A percentile compares a stretch with the other conserved stretches of the same genome.
Evolutionary conservation across 176 grass and related monocot genomes (phyloP).

Genomic region (Triticum aestivum): IWGSC_CS_RefSeq_v2.1 NC_057814.1:519098673-519099172

Average conservation of each 20-base stretch:
- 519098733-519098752: not conserved
- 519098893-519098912: not conserved
- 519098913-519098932: not conserved
- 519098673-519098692: too few species aligned
- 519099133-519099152: not conserved
- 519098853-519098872: too few species aligned
- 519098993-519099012: not conserved
- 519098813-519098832: not conserved
- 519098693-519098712: too few species aligned
- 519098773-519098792: not conserved
- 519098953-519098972: not conserved
- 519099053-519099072: slow-evolving; percentile 61
- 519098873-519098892: too few species aligned
- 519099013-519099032: not conserved
- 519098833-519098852: too few species aligned
- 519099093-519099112: not conserved
- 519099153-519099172: not conserved
- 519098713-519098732: too few species aligned
- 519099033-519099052: slow-evolving; percentile 5
- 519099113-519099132: slow-evolving; percentile 14
- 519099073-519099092: slow-evolving; percentile 26
- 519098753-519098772: not conserved
- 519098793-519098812: not conserved
- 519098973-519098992: not conserved
- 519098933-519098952: slow-evolving; percentile 16